A percentile compares a stretch with the other conserved stretches of the same genome.
phyloP scores from a whole-genome alignment of 306 rosid species.

The Astragalus membranaceus region DNA sequence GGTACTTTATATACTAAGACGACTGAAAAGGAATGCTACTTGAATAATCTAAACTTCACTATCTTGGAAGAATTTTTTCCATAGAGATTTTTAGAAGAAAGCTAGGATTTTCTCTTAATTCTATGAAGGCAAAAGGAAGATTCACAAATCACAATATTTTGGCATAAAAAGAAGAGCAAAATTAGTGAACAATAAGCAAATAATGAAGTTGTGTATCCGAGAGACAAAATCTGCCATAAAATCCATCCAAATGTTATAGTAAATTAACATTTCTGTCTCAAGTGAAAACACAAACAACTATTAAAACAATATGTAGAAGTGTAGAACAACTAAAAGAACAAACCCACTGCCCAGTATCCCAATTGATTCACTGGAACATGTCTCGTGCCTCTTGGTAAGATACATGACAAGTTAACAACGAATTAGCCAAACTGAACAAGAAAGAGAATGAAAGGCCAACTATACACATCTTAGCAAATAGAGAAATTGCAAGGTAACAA shows the following conservation, averaged over 20 bases:
- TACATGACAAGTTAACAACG: too few relatives aligned
- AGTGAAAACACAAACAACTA: constrained; percentile 2
- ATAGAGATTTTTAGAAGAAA: background rate
- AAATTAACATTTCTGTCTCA: background rate
- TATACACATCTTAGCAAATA: background rate
- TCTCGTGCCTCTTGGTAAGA: too few relatives aligned
- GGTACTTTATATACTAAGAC: background rate
- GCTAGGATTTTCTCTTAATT: background rate
- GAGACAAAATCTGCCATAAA: background rate
- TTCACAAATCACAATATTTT: background rate
- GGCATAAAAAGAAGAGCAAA: background rate
- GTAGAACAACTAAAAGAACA: too few relatives aligned
- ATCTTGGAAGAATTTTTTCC: background rate
- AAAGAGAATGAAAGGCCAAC: too few relatives aligned
- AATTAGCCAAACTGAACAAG: too few relatives aligned
- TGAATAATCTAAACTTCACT: background rate
- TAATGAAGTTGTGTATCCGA: background rate
- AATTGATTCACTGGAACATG: background rate
- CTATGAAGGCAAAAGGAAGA: constrained; percentile 1
- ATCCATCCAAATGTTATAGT: background rate
- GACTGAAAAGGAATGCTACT: background rate
- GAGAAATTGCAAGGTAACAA: constrained; percentile 1
- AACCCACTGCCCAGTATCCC: too few relatives aligned
- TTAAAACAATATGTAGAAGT: too few relatives aligned
- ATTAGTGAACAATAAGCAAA: background rate